Evolutionary conservation across 2,329 filamentous ascomycete species (phyloP).

Genomic region (Claviceps purpurea): DNA sequence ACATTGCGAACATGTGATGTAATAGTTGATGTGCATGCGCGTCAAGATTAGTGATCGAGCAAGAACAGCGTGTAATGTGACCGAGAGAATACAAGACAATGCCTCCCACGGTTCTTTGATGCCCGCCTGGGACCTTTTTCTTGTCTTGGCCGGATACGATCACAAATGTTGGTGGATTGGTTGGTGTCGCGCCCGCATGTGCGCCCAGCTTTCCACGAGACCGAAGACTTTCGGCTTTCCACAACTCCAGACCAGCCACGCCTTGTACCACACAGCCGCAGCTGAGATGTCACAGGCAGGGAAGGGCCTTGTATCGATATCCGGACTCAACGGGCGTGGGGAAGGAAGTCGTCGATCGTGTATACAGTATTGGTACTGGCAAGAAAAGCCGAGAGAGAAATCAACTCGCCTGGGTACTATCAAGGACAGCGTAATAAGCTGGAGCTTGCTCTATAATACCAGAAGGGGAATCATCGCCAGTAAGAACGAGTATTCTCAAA

Average conservation of each 20-base stretch:
- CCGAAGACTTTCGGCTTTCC: conserved; percentile 9
- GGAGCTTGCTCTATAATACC: not conserved
- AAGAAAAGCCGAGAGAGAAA: not conserved
- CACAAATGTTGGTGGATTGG: not conserved
- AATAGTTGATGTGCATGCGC: not conserved
- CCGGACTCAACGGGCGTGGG: not conserved
- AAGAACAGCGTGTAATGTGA: not conserved
- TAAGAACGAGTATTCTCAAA: not conserved
- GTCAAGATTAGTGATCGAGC: not conserved
- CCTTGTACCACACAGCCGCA: not conserved
- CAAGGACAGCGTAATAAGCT: not conserved
- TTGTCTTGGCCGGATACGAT: not conserved
- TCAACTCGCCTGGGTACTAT: not conserved
- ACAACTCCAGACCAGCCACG: not conserved
- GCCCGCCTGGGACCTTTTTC: not conserved
- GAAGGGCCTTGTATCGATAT: not conserved
- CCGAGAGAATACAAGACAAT: not conserved
- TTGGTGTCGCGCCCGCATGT: not conserved
- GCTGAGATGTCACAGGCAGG: not conserved
- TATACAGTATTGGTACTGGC: not conserved
- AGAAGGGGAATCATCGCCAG: too few relatives aligned
- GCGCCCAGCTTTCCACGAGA: not conserved
- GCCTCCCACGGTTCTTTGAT: not conserved
- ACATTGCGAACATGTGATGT: not conserved
- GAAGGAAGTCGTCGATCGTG: not conserved